A percentile compares a stretch with the other conserved stretches of the same genome.
These are phyloP conservation scores for Cladorrhinum sp. DNA, from an alignment of 2,329 filamentous ascomycete genomes.

Conservation along the genomic window DNA sequence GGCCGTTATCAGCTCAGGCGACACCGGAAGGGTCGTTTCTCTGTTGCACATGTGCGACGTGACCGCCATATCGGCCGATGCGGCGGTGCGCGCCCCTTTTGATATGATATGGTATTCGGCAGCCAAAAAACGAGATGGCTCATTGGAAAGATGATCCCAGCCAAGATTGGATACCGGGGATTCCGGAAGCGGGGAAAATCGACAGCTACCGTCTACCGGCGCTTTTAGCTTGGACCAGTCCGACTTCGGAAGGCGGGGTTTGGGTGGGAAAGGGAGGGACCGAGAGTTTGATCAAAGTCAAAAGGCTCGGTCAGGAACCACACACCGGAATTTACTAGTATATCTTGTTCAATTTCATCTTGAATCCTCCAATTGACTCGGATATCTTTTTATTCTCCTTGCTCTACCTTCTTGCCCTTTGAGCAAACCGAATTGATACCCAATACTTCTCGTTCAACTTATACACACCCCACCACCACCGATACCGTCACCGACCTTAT, in stretches of 20 bases:
- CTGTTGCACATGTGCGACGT: not conserved
- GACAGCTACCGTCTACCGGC: constrained; percentile 6
- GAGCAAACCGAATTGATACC: not conserved
- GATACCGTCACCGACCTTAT: not conserved
- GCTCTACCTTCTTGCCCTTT: not conserved
- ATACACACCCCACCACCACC: not conserved
- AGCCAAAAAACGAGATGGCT: not conserved
- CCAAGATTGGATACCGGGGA: not conserved
- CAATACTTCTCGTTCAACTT: not conserved
- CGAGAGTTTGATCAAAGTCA: constrained; percentile 6
- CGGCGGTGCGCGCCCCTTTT: not conserved
- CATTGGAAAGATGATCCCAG: no score
- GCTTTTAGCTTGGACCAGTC: constrained; percentile 14
- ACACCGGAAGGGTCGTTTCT: not conserved
- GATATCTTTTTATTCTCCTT: not conserved
- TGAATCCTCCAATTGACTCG: not conserved
- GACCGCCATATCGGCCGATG: not conserved
- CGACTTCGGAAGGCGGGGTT: constrained; percentile 40
- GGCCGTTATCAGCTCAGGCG: not conserved
- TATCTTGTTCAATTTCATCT: no score
- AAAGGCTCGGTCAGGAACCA: not conserved
- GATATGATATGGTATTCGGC: no score
- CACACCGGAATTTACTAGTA: no score
- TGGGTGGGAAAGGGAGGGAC: constrained; percentile 3
- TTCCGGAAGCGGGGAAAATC: constrained; percentile 6